Percentiles rank a stretch among this genome's conserved stretches.
Conservation (phyloP, 208 protist species). For the Crithidia mellificae region DNA sequence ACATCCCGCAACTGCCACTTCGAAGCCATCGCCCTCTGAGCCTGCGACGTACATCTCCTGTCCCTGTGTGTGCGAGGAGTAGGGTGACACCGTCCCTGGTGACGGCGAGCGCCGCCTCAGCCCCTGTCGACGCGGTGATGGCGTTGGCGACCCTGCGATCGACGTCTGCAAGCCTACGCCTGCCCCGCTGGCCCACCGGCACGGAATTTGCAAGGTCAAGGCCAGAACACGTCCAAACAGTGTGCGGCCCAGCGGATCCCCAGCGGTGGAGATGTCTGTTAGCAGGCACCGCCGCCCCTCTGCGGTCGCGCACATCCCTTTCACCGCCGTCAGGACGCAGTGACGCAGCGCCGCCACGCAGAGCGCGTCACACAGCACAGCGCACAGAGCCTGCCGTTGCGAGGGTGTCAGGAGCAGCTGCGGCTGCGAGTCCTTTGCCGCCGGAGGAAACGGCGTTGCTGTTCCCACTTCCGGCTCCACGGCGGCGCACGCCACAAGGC, state of each 20-base stretch:
- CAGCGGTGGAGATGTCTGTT: slow-evolving; percentile 50
- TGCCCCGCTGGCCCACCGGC: slow-evolving; percentile 1
- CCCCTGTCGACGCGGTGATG: not conserved
- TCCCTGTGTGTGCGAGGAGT: not conserved
- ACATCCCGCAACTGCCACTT: slow-evolving; percentile 19
- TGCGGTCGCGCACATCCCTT: slow-evolving; percentile 31
- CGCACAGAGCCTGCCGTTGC: slow-evolving; percentile 35
- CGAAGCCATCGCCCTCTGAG: not conserved
- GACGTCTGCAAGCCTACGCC: not conserved
- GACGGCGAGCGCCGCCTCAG: no score
- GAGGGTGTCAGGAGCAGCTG: not conserved
- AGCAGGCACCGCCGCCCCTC: slow-evolving; percentile 62
- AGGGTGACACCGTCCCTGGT: not conserved
- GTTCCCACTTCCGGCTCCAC: not conserved
- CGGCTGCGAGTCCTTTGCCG: not conserved
- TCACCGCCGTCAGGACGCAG: slow-evolving; percentile 39
- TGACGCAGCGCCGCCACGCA: slow-evolving; percentile 32
- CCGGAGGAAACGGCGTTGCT: not conserved
- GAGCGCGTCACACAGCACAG: slow-evolving; percentile 44
- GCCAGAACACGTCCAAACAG: slow-evolving; percentile 69
- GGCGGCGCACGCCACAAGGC: slow-evolving; percentile 33
- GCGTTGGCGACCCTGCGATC: not conserved
- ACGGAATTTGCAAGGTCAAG: slow-evolving; percentile 47
- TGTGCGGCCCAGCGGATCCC: slow-evolving; percentile 61
- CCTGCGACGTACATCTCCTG: no score